Evolutionary conservation across 371 early-diverging fungal genomes (phyloP).

Genomic region (Coemansia sp.): DNA sequence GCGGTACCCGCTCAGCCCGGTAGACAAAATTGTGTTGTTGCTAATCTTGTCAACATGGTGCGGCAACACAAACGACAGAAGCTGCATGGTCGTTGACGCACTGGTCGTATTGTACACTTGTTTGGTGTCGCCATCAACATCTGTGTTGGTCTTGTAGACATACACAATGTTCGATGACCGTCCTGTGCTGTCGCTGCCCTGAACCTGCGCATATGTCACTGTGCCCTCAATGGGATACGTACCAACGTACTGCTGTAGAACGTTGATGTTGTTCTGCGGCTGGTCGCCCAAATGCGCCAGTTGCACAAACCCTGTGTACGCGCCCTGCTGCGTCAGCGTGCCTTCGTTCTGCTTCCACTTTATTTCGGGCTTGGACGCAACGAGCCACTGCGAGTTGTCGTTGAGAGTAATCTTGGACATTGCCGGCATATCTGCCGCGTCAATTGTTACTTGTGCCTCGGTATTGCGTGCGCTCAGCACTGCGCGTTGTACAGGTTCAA

Average conservation of each 20-base stretch:
- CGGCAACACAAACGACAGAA: conserved; percentile 39
- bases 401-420: conserved; percentile 39
- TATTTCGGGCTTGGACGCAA: conserved; percentile 38
- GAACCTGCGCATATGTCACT: conserved; percentile 41
- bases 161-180: conserved; percentile 27
- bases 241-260: conserved; percentile 56
- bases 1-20: conserved; percentile 52
- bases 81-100: conserved; percentile 19
- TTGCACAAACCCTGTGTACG: conserved; percentile 32
- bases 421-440: conserved; percentile 25
- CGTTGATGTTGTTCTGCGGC: conserved; percentile 25
- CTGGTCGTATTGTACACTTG: conserved; percentile 6
- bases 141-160: conserved; percentile 42
- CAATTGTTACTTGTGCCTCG: conserved; percentile 5
- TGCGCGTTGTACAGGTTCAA: conserved; percentile 31
- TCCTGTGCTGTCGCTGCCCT: conserved; percentile 7
- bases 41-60: conserved; percentile 37
- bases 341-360: conserved; percentile 13
- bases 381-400: conserved; percentile 44
- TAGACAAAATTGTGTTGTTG: conserved; percentile 4
- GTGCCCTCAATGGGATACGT: conserved; percentile 58
- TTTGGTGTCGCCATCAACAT: conserved; percentile 18
- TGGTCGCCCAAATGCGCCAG: conserved; percentile 44
- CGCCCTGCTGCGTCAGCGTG: neutral
- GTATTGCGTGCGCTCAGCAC: conserved; percentile 8